Conservation (phyloP, 176 grass and related monocot genomes). For the Juncus effusus region DNA sequence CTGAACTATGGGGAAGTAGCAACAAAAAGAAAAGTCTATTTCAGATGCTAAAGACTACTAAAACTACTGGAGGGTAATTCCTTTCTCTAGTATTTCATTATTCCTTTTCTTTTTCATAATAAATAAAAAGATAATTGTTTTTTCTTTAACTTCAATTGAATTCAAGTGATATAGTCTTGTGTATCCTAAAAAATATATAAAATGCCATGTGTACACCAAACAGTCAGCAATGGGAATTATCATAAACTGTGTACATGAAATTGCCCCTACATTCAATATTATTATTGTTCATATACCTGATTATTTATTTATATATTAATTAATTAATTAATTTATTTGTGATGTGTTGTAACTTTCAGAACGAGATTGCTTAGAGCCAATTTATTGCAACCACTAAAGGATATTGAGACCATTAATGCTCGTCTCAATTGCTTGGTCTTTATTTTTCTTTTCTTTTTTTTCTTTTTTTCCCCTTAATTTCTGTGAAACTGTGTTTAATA, state of each 20-base stretch:
- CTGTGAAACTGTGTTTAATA: not conserved
- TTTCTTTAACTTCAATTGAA: no score
- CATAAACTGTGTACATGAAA: no score
- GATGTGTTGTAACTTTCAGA: slow-evolving; percentile 45
- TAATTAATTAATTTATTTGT: slow-evolving; percentile 14
- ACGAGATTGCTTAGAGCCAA: slow-evolving; percentile 89
- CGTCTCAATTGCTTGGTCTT: slow-evolving; percentile 88
- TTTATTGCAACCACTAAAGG: slow-evolving; percentile 86
- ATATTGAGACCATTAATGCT: slow-evolving; percentile 88
- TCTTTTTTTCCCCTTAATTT: slow-evolving; percentile 21
- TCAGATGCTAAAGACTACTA: slow-evolving; percentile 94
- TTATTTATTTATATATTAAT: slow-evolving; percentile 21
- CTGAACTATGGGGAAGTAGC: slow-evolving; percentile 69
- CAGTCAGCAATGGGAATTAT: no score
- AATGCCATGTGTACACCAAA: no score
- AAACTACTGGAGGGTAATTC: slow-evolving; percentile 82
- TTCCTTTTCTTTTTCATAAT: slow-evolving; percentile 1
- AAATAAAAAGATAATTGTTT: not conserved
- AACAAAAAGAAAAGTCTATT: slow-evolving; percentile 98
- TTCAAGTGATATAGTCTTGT: no score
- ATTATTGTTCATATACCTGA: slow-evolving; percentile 8
- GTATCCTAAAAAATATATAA: no score
- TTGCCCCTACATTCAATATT: no score
- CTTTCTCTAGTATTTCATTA: slow-evolving; percentile 15
- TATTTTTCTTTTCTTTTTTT: slow-evolving; percentile 28